Conservation (phyloP, 208 protist species). For the Wallacemonas sp. region DNA sequence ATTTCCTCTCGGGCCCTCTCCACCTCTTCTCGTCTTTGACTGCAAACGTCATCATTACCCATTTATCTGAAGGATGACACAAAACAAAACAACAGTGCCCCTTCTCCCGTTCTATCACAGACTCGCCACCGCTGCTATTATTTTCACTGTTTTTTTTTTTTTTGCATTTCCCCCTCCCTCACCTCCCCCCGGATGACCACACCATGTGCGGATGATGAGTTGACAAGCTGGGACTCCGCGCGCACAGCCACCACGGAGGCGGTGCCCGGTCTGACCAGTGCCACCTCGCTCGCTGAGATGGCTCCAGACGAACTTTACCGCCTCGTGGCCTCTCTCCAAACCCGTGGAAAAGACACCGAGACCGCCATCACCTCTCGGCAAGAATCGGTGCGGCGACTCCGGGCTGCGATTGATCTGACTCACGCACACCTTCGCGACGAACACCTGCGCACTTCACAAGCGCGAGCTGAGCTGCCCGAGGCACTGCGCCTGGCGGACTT, state of each 20-base stretch:
- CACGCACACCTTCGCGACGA: not conserved
- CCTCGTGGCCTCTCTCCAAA: constrained; percentile 19
- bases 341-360: constrained; percentile 1
- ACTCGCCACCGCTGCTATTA: no score
- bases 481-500: not conserved
- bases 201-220: no score
- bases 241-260: no score
- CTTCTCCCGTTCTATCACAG: no score
- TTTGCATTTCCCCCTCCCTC: not conserved
- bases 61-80: no score
- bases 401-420: not conserved
- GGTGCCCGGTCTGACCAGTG: no score
- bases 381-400: not conserved
- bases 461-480: not conserved
- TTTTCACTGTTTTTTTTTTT: not conserved
- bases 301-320: constrained; percentile 32
- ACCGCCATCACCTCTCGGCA: not conserved
- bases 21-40: no score
- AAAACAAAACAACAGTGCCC: no score
- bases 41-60: no score
- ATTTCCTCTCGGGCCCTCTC: no score
- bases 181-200: not conserved
- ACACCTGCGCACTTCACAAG: not conserved
- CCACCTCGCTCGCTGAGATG: not conserved
- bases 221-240: no score